These are phyloP conservation scores for Dianthus caryophyllus DNA, from an alignment of 148 eudicot genomes.

Conservation along the genomic window DNA sequence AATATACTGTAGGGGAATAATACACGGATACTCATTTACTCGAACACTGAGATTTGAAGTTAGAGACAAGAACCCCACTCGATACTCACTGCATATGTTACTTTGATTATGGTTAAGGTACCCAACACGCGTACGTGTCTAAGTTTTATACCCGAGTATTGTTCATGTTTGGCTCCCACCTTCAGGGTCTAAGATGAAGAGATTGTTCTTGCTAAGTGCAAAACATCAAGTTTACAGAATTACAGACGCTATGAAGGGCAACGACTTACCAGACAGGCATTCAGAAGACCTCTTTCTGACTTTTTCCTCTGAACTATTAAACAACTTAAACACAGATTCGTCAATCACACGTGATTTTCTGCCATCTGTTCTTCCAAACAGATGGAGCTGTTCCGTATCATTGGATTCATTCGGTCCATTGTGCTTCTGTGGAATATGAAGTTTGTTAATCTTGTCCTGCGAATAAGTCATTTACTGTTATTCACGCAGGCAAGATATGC, in stretches of 20 bases:
- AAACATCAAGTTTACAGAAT: background rate
- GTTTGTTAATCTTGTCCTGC: constrained; percentile 26
- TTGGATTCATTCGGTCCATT: constrained; percentile 9
- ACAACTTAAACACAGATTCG: constrained; percentile 45
- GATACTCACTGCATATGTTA: background rate
- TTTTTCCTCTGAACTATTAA: constrained; percentile 37
- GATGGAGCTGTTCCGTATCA: constrained; percentile 14
- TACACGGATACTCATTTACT: background rate
- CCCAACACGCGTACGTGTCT: too few species aligned
- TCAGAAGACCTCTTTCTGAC: constrained; percentile 39
- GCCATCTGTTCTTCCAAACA: constrained; percentile 7
- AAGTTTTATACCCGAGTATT: too few species aligned
- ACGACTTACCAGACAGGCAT: constrained; percentile 27
- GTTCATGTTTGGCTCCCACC: too few species aligned
- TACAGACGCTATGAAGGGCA: background rate
- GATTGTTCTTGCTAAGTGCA: background rate
- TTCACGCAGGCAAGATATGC: background rate
- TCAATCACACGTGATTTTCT: constrained; percentile 37
- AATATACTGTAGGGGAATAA: background rate
- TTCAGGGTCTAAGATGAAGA: background rate
- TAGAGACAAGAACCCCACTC: background rate
- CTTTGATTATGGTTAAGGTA: too few species aligned
- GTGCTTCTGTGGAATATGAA: constrained; percentile 18
- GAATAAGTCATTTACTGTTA: background rate
- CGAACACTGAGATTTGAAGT: background rate